Percentiles rank a stretch among this genome's conserved stretches.
Evolutionary conservation across 192 early-diverging fungal species (phyloP).

Genomic region (Backusella parvicylindrica): DNA sequence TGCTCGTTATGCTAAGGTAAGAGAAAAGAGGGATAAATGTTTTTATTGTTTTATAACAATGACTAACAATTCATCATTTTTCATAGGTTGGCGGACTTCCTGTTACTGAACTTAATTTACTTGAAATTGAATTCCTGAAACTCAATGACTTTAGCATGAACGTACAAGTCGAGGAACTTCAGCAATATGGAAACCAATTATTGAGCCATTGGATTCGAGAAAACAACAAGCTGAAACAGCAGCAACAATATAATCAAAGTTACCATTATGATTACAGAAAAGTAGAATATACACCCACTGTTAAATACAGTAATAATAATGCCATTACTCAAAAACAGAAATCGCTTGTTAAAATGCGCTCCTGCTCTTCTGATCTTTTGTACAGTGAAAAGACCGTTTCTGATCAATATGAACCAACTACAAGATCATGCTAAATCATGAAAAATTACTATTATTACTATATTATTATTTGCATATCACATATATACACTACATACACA

Average conservation of each 20-base stretch:
- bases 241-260: neutral
- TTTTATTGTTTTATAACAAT: neutral
- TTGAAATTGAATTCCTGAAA: constrained; percentile 88
- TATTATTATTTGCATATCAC: neutral
- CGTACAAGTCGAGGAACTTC: constrained; percentile 79
- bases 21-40: neutral
- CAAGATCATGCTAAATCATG: neutral
- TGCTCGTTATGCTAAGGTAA: constrained; percentile 76
- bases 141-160: constrained; percentile 79
- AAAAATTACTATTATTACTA: neutral
- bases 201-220: constrained; percentile 55
- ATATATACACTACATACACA: neutral
- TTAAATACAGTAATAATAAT: neutral
- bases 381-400: constrained; percentile 4
- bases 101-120: constrained; percentile 84
- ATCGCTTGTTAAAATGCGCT: neutral
- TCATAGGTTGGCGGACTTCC: constrained; percentile 80
- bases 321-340: neutral
- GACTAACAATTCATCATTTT: neutral
- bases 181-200: constrained; percentile 74
- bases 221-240: constrained; percentile 24
- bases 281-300: constrained; percentile 5
- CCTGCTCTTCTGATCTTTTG: constrained; percentile 4
- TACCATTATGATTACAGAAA: neutral
- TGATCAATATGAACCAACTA: constrained; percentile 1